These are phyloP conservation scores for Ananas comosus DNA, from an alignment of 176 grass and related monocot genomes.

Conservation along the genomic window DNA sequence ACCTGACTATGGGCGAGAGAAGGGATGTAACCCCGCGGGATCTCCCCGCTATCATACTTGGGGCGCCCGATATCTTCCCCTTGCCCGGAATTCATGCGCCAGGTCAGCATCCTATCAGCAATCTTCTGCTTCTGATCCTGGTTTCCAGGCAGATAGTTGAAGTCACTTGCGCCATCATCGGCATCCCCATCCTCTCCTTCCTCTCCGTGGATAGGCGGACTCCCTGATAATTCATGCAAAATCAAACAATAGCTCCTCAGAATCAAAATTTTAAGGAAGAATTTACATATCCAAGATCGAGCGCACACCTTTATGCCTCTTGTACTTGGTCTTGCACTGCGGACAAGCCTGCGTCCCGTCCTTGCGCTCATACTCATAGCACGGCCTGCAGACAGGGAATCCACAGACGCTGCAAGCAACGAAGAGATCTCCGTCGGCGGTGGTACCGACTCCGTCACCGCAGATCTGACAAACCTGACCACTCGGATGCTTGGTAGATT, in stretches of 20 bases:
- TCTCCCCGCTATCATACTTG: constrained; percentile 91
- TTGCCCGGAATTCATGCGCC: constrained; percentile 41
- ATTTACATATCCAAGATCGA: not conserved
- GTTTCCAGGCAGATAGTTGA: constrained; percentile 53
- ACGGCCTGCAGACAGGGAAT: constrained; percentile 25
- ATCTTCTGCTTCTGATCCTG: constrained; percentile 76
- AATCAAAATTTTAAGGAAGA: not conserved
- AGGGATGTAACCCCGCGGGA: constrained; percentile 68
- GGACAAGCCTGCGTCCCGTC: constrained; percentile 25
- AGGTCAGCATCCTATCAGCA: constrained; percentile 83
- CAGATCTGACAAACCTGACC: constrained; percentile 28
- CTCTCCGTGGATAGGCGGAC: constrained; percentile 54
- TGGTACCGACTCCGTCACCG: constrained; percentile 16
- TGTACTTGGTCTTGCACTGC: constrained; percentile 31
- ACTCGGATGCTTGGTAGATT: constrained; percentile 14
- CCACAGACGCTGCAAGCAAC: constrained; percentile 21
- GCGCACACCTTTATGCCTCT: constrained; percentile 23
- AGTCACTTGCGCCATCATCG: constrained; percentile 63
- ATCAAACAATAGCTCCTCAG: not conserved
- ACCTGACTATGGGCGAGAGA: constrained; percentile 80
- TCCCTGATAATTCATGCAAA: constrained; percentile 41
- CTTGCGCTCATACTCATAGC: constrained; percentile 30
- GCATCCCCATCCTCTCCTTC: constrained; percentile 59
- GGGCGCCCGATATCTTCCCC: constrained; percentile 46
- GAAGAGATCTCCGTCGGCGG: constrained; percentile 20